A percentile compares a stretch with the other conserved stretches of the same genome.
Conservation (phyloP, 768 basidiomycete species). For the Panaeolus papilionaceus region DNA sequence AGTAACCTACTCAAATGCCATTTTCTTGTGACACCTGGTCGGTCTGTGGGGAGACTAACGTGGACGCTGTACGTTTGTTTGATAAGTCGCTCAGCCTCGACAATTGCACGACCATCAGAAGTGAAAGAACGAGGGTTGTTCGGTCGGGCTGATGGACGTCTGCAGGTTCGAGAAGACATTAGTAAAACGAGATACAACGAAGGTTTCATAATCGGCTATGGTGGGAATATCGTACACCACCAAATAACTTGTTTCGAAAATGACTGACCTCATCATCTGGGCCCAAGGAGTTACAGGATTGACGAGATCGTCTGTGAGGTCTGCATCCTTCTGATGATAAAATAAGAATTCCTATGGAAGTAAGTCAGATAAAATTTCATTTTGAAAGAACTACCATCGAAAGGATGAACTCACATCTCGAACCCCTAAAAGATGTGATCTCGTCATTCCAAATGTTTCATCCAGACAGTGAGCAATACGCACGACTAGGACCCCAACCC, state of each 20-base stretch:
- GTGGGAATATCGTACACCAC: not conserved
- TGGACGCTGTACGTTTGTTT: slow-evolving; percentile 88
- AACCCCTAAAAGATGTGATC: slow-evolving; percentile 44
- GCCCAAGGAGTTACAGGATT: slow-evolving; percentile 77
- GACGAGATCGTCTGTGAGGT: slow-evolving; percentile 57
- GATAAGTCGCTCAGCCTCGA: slow-evolving; percentile 69
- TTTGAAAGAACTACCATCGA: slow-evolving; percentile 34
- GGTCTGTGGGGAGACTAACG: slow-evolving; percentile 65
- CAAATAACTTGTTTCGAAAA: slow-evolving; percentile 18
- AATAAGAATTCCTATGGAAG: slow-evolving; percentile 75
- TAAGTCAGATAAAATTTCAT: slow-evolving; percentile 26
- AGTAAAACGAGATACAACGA: slow-evolving; percentile 13
- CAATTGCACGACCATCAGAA: slow-evolving; percentile 43
- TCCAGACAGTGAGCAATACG: slow-evolving; percentile 39
- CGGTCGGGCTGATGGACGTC: slow-evolving; percentile 33
- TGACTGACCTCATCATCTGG: slow-evolving; percentile 66
- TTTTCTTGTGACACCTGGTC: slow-evolving; percentile 64
- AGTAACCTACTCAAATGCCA: slow-evolving; percentile 80
- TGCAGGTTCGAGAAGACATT: slow-evolving; percentile 20
- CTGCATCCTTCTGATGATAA: slow-evolving; percentile 82
- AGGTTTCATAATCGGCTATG: not conserved
- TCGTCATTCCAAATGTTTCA: slow-evolving; percentile 23
- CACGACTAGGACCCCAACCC: slow-evolving; percentile 87
- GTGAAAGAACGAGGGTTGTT: slow-evolving; percentile 37
- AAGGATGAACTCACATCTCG: slow-evolving; percentile 48